phyloP scores from a whole-genome alignment of 495 filamentous ascomycete genomes.

The Lasiosphaeria miniovina region DNA sequence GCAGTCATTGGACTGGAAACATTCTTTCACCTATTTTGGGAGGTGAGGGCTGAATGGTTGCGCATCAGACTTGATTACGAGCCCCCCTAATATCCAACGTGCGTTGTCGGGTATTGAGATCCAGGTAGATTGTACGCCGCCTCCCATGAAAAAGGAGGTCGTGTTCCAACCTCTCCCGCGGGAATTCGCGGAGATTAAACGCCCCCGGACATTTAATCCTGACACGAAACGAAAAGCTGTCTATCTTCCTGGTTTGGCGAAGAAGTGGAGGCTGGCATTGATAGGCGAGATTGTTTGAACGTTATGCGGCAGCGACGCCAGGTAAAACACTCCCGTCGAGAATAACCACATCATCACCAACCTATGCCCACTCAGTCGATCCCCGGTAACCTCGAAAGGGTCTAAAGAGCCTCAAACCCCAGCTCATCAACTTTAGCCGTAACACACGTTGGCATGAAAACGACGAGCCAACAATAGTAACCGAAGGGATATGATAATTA shows the following conservation, averaged over 20 bases:
- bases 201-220: constrained; percentile 14
- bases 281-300: constrained; percentile 17
- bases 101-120: constrained; percentile 16
- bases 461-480: constrained; percentile 9
- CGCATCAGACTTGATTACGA: constrained; percentile 11
- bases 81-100: constrained; percentile 6
- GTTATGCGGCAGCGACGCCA: constrained; percentile 14
- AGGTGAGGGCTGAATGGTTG: constrained; percentile 10
- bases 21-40: constrained; percentile 12
- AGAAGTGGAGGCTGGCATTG: background rate
- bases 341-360: constrained; percentile 17
- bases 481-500: background rate
- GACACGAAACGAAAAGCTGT: constrained; percentile 15
- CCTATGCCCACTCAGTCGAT: background rate
- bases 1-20: background rate
- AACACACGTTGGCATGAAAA: constrained; percentile 9
- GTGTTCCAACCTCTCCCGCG: constrained; percentile 23
- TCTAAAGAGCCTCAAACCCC: constrained; percentile 9
- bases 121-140: constrained; percentile 20
- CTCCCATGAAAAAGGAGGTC: constrained; percentile 13
- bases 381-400: constrained; percentile 12
- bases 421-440: constrained; percentile 7
- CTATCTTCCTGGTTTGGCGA: constrained; percentile 17
- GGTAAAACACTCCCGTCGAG: constrained; percentile 10
- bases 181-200: constrained; percentile 19